A percentile compares a stretch with the other conserved stretches of the same genome.
Evolutionary conservation across 495 filamentous ascomycete genomes (phyloP).

Genomic region (Penicillium riverlandense): DNA sequence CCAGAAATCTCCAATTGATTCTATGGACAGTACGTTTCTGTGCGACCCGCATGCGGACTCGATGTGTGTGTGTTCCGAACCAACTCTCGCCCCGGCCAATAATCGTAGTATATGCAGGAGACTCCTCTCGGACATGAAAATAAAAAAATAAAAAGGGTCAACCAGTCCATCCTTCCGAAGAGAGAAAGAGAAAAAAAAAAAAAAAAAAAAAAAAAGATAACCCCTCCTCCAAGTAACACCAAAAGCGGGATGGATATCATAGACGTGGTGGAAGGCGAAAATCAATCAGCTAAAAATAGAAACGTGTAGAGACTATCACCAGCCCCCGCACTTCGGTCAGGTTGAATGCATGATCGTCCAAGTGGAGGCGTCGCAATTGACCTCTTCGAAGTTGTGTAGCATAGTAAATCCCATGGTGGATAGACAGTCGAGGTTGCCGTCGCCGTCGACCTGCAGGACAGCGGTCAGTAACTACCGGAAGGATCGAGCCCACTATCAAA

Average conservation of each 20-base stretch:
- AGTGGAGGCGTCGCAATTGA: constrained; percentile 66
- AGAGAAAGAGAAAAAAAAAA: not conserved
- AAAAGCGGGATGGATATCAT: constrained; percentile 28
- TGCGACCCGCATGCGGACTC: no score
- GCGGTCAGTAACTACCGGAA: constrained; percentile 10
- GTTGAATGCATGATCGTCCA: constrained; percentile 50
- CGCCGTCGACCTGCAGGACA: constrained; percentile 53
- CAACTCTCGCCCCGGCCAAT: no score
- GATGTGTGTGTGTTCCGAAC: no score
- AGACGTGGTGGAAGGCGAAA: constrained; percentile 6
- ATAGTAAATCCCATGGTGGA: constrained; percentile 70
- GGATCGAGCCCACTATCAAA: not conserved
- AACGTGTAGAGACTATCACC: not conserved
- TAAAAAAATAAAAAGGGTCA: not conserved
- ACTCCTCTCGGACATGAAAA: not conserved
- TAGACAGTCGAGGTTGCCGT: constrained; percentile 64
- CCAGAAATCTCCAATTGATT: no score
- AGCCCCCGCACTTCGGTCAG: not conserved
- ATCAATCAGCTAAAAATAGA: constrained; percentile 1
- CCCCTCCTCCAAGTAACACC: constrained; percentile 5
- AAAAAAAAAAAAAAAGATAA: not conserved
- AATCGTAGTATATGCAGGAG: not conserved
- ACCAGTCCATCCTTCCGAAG: not conserved
- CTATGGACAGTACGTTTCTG: no score
- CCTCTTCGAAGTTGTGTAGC: constrained; percentile 72